Conservation (phyloP, 129 eudicot genomes). For the Flaveria bidentis region DNA sequence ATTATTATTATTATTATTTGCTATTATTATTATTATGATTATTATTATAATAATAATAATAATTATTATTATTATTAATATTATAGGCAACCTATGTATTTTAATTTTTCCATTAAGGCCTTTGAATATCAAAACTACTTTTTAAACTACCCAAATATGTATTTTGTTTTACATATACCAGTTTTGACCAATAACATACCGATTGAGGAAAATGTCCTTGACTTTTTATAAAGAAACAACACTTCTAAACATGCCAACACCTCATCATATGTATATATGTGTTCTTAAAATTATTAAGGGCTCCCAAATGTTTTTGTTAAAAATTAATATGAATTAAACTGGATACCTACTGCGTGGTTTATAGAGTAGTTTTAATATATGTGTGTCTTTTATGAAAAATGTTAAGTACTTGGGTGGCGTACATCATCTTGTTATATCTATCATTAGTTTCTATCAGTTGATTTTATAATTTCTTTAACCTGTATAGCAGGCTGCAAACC, state of each 20-base stretch:
- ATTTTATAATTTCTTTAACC: not conserved
- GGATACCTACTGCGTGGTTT: not conserved
- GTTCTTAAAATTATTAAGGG: not conserved
- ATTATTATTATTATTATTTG: not conserved
- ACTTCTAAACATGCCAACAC: not conserved
- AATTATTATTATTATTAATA: not conserved
- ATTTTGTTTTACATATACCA: constrained; percentile 6
- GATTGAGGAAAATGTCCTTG: not conserved
- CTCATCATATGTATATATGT: not conserved
- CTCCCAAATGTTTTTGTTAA: not conserved
- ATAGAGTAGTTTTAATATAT: not conserved
- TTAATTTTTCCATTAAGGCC: not conserved
- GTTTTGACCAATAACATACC: not conserved
- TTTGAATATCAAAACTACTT: not conserved
- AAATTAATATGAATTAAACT: not conserved
- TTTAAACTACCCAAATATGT: not conserved
- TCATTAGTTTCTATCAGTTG: not conserved
- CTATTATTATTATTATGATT: not conserved
- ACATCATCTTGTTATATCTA: not conserved
- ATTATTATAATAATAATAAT: not conserved
- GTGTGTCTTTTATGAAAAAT: not conserved
- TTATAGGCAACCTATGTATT: not conserved
- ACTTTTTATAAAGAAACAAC: not conserved
- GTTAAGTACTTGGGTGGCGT: not conserved
- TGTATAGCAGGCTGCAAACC: constrained; percentile 41